Evolutionary conservation across 805 yeast genomes (phyloP).

Genomic region (Hanseniaspora taiwanica): DNA sequence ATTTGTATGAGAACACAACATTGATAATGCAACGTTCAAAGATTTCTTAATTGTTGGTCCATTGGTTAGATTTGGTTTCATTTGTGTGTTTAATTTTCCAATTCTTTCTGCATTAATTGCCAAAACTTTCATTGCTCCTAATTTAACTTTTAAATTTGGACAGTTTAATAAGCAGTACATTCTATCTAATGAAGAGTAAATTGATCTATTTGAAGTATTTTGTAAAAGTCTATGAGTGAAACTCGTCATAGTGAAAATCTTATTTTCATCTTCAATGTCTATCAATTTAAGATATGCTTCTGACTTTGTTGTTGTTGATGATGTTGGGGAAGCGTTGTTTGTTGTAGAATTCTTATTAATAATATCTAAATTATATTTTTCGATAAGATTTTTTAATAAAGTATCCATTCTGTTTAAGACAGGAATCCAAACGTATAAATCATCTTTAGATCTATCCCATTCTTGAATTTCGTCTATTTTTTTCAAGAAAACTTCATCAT

Average conservation of each 20-base stretch:
- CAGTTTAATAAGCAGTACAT: slow-evolving; percentile 45
- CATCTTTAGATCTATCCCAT: slow-evolving; percentile 57
- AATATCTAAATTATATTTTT: slow-evolving; percentile 30
- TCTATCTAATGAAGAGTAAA: slow-evolving; percentile 55
- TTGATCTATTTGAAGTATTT: slow-evolving; percentile 51
- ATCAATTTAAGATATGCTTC: slow-evolving; percentile 28
- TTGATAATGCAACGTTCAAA: slow-evolving; percentile 34
- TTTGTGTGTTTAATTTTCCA: slow-evolving; percentile 17
- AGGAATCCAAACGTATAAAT: slow-evolving; percentile 63
- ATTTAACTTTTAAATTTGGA: slow-evolving; percentile 44
- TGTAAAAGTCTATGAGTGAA: slow-evolving; percentile 55
- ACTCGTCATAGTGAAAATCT: slow-evolving; percentile 39
- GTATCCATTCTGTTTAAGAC: slow-evolving; percentile 65
- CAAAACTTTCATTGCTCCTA: slow-evolving; percentile 48
- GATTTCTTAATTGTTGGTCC: slow-evolving; percentile 31
- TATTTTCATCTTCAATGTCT: slow-evolving; percentile 30
- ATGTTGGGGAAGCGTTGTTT: neutral
- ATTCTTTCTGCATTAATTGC: slow-evolving; percentile 49
- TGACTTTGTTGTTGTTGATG: neutral
- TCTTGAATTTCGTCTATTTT: slow-evolving; percentile 25
- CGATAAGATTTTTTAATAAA: slow-evolving; percentile 40
- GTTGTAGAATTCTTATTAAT: slow-evolving; percentile 11
- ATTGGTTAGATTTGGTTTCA: slow-evolving; percentile 3
- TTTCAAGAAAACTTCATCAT: slow-evolving; percentile 28
- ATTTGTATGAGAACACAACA: slow-evolving; percentile 19